Evolutionary conservation across 768 basidiomycete genomes (phyloP).

Genomic region (Amanita phalloides): DNA sequence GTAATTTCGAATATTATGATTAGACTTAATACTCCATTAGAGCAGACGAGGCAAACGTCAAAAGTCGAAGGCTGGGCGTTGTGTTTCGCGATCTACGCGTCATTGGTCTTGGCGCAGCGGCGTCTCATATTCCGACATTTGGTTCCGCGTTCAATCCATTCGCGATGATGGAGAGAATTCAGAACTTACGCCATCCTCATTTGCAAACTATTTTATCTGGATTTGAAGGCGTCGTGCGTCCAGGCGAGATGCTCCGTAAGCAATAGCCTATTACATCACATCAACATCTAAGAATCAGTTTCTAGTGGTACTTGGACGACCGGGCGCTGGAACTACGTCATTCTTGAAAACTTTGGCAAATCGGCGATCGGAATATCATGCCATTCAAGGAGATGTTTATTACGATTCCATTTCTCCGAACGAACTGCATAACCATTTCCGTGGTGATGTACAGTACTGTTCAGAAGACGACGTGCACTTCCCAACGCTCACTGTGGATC

Average conservation of each 20-base stretch:
- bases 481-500: constrained; percentile 70
- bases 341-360: constrained; percentile 78
- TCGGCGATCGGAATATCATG: constrained; percentile 55
- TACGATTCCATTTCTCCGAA: constrained; percentile 70
- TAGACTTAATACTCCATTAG: constrained; percentile 16
- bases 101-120: constrained; percentile 44
- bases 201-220: constrained; percentile 51
- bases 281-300: neutral
- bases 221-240: constrained; percentile 54
- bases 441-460: constrained; percentile 73
- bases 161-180: constrained; percentile 30
- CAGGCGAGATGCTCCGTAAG: constrained; percentile 73
- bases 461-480: constrained; percentile 85
- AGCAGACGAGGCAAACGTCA: constrained; percentile 35
- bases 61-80: constrained; percentile 47
- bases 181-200: constrained; percentile 44
- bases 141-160: constrained; percentile 49
- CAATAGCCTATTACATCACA: neutral
- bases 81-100: constrained; percentile 49
- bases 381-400: constrained; percentile 55
- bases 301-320: constrained; percentile 74
- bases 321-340: constrained; percentile 78
- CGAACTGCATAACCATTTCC: constrained; percentile 52
- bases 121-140: constrained; percentile 46
- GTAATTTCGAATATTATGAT: neutral